A percentile compares a stretch with the other conserved stretches of the same genome.
Evolutionary conservation across 371 early-diverging fungal species (phyloP).

Genomic region (Circinella minor): DNA sequence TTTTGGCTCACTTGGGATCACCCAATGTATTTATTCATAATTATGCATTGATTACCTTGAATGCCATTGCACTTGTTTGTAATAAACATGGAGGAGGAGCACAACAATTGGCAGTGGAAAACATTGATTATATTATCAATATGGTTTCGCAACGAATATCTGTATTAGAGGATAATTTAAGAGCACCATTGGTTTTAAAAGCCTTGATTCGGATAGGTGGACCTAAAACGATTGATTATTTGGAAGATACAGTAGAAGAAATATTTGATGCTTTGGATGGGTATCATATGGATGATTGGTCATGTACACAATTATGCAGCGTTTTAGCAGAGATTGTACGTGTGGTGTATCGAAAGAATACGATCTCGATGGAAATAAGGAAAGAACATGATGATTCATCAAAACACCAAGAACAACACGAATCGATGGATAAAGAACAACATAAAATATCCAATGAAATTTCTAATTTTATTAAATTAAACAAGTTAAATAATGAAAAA

Average conservation of each 20-base stretch:
- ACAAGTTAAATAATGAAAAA: not conserved
- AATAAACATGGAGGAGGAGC: slow-evolving; percentile 29
- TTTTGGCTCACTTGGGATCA: slow-evolving; percentile 60
- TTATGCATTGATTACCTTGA: slow-evolving; percentile 46
- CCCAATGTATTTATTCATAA: slow-evolving; percentile 39
- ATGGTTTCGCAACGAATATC: slow-evolving; percentile 54
- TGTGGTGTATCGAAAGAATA: slow-evolving; percentile 15
- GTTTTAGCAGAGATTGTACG: slow-evolving; percentile 50
- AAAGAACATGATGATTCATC: slow-evolving; percentile 1
- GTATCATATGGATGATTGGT: slow-evolving; percentile 36
- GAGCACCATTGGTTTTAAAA: slow-evolving; percentile 59
- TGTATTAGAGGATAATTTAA: slow-evolving; percentile 42
- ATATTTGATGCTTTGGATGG: slow-evolving; percentile 64
- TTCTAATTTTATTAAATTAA: slow-evolving; percentile 23
- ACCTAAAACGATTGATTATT: slow-evolving; percentile 42
- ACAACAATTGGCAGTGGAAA: slow-evolving; percentile 48
- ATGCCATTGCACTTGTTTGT: slow-evolving; percentile 38
- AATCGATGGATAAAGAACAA: not conserved
- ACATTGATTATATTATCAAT: slow-evolving; percentile 72
- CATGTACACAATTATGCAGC: slow-evolving; percentile 44
- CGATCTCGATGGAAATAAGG: not conserved
- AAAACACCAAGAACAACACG: too few species aligned
- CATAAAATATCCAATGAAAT: slow-evolving; percentile 31
- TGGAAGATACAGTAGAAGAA: slow-evolving; percentile 65
- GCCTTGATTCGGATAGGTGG: slow-evolving; percentile 62